Base-by-base conservation (phyloP, 352 stramenopile species). In the Phytopythium helicoides region DNA sequence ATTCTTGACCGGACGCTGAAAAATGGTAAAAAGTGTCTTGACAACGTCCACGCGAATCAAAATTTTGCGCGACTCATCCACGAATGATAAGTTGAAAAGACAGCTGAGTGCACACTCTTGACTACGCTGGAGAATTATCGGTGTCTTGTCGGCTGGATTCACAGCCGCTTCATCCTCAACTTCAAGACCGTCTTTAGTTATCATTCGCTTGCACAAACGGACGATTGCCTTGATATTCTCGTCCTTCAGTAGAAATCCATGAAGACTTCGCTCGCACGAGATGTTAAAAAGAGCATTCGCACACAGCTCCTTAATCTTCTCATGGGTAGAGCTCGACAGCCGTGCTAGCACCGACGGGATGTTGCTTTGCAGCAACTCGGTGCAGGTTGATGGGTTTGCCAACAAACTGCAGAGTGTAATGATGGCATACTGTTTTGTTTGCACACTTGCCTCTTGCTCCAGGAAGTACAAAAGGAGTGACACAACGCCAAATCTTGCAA, bases 71-170 rank as follows among this genome's bases (percentile, higher is more conserved):
- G 78, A 90, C 18, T 86, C 70, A 14, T 73, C 53, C 21, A 81
- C 75, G 49, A 90, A 91, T 28, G 85, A 90, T 11, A 96, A 55
- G 44, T 94, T 92, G 44, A 89, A 87, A 21, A 89, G 60, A 63
- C 80, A 94, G 31, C 74, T 61, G 18, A 91, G 59, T 1, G 82
- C 82, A 47, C 81, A 92, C 39, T 91, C 79, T 41, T 94, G 81
- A 44, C 66, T 84, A 11, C 73, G 62, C 18, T 74, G 59, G 16
- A 94, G 58, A 6, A 71, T 60, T 8, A 79, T 62, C 1, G 68
- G 37, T 18, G 68, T 49, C 60, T 86, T 76, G 56, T 76, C 53
- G n/a, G 60, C 69, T 6, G 66, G 56, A 37, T 48, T 69, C 12
- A 68, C 16, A 0, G 56, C 46, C 21, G 38, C 46, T 1, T 87